These are phyloP conservation scores for Alternaria panax DNA, from an alignment of 2,329 filamentous ascomycete species.

Conservation along the genomic window DNA sequence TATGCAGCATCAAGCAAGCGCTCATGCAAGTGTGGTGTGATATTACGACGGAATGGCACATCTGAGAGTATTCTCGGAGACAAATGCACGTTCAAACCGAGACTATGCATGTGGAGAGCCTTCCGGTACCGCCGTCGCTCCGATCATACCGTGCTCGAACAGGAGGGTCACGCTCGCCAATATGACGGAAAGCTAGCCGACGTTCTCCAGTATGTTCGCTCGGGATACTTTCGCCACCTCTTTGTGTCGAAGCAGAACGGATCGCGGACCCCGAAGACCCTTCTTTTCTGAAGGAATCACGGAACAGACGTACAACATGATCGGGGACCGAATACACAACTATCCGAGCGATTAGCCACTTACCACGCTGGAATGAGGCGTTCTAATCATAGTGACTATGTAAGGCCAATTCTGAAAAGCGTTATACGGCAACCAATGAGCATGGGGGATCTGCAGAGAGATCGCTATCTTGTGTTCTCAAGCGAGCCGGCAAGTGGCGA, in stretches of 20 bases:
- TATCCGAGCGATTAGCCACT: neutral
- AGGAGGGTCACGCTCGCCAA: neutral
- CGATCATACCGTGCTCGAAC: neutral
- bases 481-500: constrained; percentile 17
- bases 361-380: neutral
- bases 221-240: constrained; percentile 10
- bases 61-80: constrained; percentile 2
- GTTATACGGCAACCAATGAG: constrained; percentile 13
- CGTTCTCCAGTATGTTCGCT: neutral
- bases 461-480: constrained; percentile 14
- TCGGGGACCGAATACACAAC: neutral
- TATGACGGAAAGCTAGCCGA: neutral
- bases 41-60: constrained; percentile 9
- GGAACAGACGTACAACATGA: constrained; percentile 1
- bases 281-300: neutral
- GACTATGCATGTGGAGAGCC: neutral
- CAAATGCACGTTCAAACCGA: neutral
- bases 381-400: constrained; percentile 8
- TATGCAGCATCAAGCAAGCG: constrained; percentile 2
- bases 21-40: constrained; percentile 18
- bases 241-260: neutral
- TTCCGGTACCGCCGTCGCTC: constrained; percentile 5
- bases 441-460: constrained; percentile 5
- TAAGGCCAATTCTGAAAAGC: constrained; percentile 1
- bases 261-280: constrained; percentile 9